Conservation (phyloP, 805 yeast genomes). For the Grigorovia humatica region DNA sequence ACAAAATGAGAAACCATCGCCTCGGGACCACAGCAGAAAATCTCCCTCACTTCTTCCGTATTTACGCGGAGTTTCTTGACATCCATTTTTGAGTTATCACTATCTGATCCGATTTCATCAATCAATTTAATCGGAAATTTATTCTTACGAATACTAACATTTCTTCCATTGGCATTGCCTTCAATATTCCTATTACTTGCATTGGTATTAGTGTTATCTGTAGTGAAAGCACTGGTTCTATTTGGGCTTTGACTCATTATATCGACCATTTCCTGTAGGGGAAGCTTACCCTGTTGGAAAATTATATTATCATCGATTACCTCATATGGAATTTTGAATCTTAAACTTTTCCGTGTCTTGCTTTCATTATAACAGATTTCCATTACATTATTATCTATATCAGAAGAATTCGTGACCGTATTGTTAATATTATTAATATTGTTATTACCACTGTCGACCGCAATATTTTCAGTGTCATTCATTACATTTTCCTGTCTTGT, state of each 20-base stretch:
- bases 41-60: not conserved
- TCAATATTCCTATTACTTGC: not conserved
- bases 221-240: too few species aligned
- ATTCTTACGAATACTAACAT: too few species aligned
- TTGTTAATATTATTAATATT: not conserved
- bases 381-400: not conserved
- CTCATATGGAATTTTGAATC: not conserved
- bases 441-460: not conserved
- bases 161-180: not conserved
- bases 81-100: not conserved
- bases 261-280: not conserved
- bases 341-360: not conserved
- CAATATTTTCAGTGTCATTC: not conserved
- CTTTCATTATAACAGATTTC: not conserved
- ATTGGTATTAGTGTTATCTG: not conserved
- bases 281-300: not conserved
- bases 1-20: not conserved
- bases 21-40: not conserved
- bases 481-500: not conserved
- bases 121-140: not conserved
- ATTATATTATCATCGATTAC: not conserved
- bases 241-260: not conserved
- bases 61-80: not conserved
- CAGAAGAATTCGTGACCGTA: not conserved
- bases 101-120: not conserved